Percentiles rank a stretch among this genome's conserved stretches.
Conservation (phyloP, 2,329 filamentous ascomycete genomes). For the Epichloe amarillans region DNA sequence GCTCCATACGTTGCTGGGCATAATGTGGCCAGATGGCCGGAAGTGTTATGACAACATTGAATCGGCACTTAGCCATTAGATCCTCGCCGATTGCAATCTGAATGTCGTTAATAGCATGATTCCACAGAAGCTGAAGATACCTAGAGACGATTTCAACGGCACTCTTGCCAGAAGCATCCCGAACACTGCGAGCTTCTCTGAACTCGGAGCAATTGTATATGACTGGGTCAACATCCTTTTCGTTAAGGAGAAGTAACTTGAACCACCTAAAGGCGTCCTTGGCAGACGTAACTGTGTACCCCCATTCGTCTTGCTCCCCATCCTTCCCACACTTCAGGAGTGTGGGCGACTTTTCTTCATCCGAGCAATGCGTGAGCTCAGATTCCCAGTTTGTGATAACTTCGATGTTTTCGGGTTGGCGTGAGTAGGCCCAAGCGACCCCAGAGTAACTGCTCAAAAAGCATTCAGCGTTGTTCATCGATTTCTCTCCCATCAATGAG, state of each 20-base stretch:
- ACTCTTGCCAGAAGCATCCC: constrained; percentile 7
- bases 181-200: not conserved
- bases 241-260: constrained; percentile 26
- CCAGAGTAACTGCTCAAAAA: constrained; percentile 22
- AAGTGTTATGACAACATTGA: constrained; percentile 28
- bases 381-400: constrained; percentile 20
- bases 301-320: constrained; percentile 12
- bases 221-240: constrained; percentile 13
- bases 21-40: constrained; percentile 33
- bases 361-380: constrained; percentile 8
- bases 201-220: constrained; percentile 14
- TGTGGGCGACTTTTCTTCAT: constrained; percentile 22
- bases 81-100: constrained; percentile 10
- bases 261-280: constrained; percentile 24
- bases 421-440: constrained; percentile 23
- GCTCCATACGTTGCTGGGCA: constrained; percentile 22
- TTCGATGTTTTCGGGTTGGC: constrained; percentile 14
- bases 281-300: constrained; percentile 15
- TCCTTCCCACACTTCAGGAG: constrained; percentile 1
- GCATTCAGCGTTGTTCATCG: too few species aligned
- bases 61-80: constrained; percentile 10
- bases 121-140: constrained; percentile 23
- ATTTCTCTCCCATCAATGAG: too few species aligned
- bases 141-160: constrained; percentile 16
- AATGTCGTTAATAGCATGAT: constrained; percentile 16